Evolutionary conservation across 768 basidiomycete genomes (phyloP), one percentile per base, ranked within the genome.

Genomic region (Boletus fagicola): DNA sequence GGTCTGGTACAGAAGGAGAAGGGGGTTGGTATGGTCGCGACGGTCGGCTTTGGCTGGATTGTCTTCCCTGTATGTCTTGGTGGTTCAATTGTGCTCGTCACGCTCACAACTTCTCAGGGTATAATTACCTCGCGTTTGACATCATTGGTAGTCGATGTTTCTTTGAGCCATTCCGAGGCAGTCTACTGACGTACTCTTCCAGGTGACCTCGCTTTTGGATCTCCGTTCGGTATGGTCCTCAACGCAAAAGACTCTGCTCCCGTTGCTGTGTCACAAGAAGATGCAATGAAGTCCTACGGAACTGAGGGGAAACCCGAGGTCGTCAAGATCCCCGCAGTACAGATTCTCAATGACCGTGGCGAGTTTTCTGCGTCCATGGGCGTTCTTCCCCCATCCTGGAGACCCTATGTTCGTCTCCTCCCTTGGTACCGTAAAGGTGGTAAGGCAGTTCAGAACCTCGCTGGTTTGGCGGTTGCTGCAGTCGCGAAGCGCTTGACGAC

Each of bases 311-410:
- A 76, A 5, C 68, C 71, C 30, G 80, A 86, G 39, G 78, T 84
- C 36, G 59, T 78, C 15, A 75, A 85, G 61, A 84, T 94, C 44
- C 90, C 92, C 5, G 94, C 92, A 5, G 86, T 92, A 44, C 75
- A 86, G 65, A 93, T 95, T 61, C 80, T 96, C 46, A 94, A 95
- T 69, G 86, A 87, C 54, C 87, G 93, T 22, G 93, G 93, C 58
- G 92, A 92, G 68, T 94, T 81, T 72, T 88, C 88, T 4, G 90
- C 91, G 58, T 85, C 90, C 0, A 84, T 93, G 77, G 93, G 92
- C 13, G 85, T 83, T 11, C 76, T 94, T 16, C 88, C 90, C 0
- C 78, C 83, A 2, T 83, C 77, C 74, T 84, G 87, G 80, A 82
- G 89, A 30, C 88, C 89, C 3, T 73, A 83, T 58, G 81, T 80